Conservation (phyloP, 345 rosid genomes). For the Clausena lansium region DNA sequence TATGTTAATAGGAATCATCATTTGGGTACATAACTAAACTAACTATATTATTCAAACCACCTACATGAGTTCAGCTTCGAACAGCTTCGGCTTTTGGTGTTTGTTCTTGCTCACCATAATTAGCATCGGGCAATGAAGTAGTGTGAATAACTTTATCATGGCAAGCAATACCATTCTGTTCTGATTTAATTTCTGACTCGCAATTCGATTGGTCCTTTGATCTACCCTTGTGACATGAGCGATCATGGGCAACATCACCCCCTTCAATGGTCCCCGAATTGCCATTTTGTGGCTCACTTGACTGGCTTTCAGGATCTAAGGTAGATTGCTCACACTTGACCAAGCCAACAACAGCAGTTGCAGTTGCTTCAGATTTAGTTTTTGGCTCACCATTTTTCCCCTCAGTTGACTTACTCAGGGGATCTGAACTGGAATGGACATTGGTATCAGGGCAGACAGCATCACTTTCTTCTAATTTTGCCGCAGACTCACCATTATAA, state of each 20-base stretch:
- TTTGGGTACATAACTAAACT: conserved; percentile 13
- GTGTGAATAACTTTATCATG: conserved; percentile 5
- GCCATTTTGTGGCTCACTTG: conserved; percentile 29
- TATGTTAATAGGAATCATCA: conserved; percentile 30
- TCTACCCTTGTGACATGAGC: conserved; percentile 5
- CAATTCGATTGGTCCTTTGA: conserved; percentile 17
- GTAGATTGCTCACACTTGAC: conserved; percentile 8
- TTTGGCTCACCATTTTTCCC: conserved; percentile 27
- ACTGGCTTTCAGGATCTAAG: conserved; percentile 14
- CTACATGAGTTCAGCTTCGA: conserved; percentile 43
- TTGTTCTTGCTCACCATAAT: conserved; percentile 32
- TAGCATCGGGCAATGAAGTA: conserved; percentile 17
- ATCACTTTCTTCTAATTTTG: conserved; percentile 37
- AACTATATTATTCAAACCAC: neutral
- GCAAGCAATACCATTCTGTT: conserved; percentile 26
- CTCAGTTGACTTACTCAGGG: conserved; percentile 32
- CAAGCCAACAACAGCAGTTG: conserved; percentile 7
- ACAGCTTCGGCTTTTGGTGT: conserved; percentile 51
- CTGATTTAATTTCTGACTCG: conserved; percentile 26
- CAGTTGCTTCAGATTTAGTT: conserved; percentile 30
- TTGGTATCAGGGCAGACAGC: conserved; percentile 21
- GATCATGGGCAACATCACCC: conserved; percentile 14
- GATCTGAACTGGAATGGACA: conserved; percentile 26
- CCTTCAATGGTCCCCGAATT: conserved; percentile 26
- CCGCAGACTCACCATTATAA: conserved; percentile 30